Conservation (phyloP, 2,329 filamentous ascomycete genomes). For the Stromatinia cepivora region DNA sequence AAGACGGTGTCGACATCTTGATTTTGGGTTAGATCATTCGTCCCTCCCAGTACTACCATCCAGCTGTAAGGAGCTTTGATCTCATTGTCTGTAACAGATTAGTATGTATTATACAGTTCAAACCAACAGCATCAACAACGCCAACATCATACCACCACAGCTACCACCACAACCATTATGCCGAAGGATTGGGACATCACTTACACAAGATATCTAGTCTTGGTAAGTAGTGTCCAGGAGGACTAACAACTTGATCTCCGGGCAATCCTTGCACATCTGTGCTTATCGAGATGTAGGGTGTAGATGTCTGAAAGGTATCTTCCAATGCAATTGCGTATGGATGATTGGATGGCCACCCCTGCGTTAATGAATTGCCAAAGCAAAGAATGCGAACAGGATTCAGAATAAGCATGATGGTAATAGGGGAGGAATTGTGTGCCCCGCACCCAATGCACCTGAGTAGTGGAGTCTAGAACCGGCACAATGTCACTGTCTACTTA, state of each 20-base stretch:
- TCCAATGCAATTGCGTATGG: slow-evolving; percentile 56
- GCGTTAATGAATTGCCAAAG: slow-evolving; percentile 50
- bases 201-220: slow-evolving; percentile 42
- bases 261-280: slow-evolving; percentile 51
- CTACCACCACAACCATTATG: not conserved
- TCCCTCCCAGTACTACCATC: slow-evolving; percentile 63
- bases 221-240: slow-evolving; percentile 36
- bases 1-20: slow-evolving; percentile 47
- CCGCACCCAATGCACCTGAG: slow-evolving; percentile 1
- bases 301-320: slow-evolving; percentile 49
- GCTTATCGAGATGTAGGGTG: slow-evolving; percentile 47
- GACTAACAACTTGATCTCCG: slow-evolving; percentile 51
- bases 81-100: slow-evolving; percentile 26
- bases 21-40: slow-evolving; percentile 58
- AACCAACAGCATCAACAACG: not conserved
- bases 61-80: slow-evolving; percentile 48
- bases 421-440: not conserved
- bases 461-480: not conserved
- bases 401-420: slow-evolving; percentile 30
- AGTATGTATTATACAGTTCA: not conserved
- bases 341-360: slow-evolving; percentile 51
- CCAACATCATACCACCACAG: not conserved
- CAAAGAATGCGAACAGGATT: slow-evolving; percentile 36
- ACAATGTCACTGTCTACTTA: slow-evolving; percentile 9
- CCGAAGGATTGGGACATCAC: slow-evolving; percentile 25